Evolutionary conservation across 75 land plant genomes (phyloP).

Genomic region (Selaginella tamariscina): DNA sequence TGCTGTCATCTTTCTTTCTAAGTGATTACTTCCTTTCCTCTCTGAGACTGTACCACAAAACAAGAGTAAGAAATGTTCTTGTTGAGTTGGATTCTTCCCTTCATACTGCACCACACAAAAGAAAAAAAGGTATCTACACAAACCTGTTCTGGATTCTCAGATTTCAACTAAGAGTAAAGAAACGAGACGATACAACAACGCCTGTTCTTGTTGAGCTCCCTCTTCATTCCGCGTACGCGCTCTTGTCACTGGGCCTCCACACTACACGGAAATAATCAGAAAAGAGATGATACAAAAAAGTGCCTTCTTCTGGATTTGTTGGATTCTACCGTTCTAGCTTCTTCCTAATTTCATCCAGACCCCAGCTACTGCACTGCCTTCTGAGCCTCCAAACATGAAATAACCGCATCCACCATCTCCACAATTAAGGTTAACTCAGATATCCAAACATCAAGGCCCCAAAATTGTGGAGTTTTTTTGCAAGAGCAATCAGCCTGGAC

Average conservation of each 20-base stretch:
- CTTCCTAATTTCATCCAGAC: neutral
- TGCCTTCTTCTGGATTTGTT: neutral
- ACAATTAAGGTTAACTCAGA: neutral
- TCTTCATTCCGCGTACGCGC: neutral
- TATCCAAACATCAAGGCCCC: neutral
- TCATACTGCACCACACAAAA: conserved; percentile 3
- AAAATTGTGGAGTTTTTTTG: neutral
- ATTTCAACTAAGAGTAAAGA: neutral
- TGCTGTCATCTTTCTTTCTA: neutral
- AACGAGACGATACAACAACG: neutral
- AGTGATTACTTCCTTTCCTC: neutral
- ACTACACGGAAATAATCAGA: neutral
- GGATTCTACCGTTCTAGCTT: neutral
- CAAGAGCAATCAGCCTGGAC: neutral
- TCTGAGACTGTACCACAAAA: neutral
- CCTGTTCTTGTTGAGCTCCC: neutral
- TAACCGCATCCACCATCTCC: neutral
- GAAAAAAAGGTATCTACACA: neutral
- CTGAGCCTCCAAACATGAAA: neutral
- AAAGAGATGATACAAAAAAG: conserved; percentile 2
- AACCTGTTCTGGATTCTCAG: neutral
- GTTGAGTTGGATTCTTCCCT: neutral
- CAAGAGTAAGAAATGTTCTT: neutral
- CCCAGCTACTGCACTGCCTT: conserved; percentile 2
- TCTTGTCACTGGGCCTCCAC: neutral